Evolutionary conservation across 345 rosid genomes (phyloP), one percentile per base, ranked within the genome.

Genomic region (Crucihimalaya himalaica): DNA sequence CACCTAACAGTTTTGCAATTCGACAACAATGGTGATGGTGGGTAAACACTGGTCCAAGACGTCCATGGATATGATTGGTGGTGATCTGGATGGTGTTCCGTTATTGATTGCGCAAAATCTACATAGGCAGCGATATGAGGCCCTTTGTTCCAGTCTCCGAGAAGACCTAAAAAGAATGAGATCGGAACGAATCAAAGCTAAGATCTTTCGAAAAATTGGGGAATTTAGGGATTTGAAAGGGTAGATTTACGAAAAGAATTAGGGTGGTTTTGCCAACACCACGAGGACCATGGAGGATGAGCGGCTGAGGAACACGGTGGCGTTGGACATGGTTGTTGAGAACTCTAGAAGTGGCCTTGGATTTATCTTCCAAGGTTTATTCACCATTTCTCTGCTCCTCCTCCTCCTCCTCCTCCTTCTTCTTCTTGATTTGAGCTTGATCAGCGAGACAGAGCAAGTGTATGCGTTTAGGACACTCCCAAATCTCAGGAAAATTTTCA

Each of bases 251-350:
- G 90, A 60, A 92, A 20, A 89, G 90, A 79, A 95, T 74, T 60
- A 95, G 84, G 15, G 99, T 92, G 78, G 99, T 95, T 77, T 95
- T 95, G 86, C 98, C 97, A 79, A 82, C 91, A 81, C 99, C 99
- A 21, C 99, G 91, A 68, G 99, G 99, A 48, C 99, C 98, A 50
- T 92, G 98, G 84, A 92, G 83, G 76, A 96, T 82, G 76, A 96
- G 97, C 16, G 97, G 89, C 72, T 96, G 99, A 81, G 81, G 90
- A 60, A 90, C 99, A 29, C 98, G 93, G 86, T 90, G 98, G 86
- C 86, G 94, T 72, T 90, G 97, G 35, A 90, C 94, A 57, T 96
- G 99, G 80, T 89, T 90, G 86, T 87, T 90, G 75, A 96, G 90
- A 46, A 90, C 81, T 96, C 99, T 6, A 96, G 81, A 21, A 92